phyloP scores from a whole-genome alignment of 148 eudicot genomes.

The Heliosperma pusillum region DNA sequence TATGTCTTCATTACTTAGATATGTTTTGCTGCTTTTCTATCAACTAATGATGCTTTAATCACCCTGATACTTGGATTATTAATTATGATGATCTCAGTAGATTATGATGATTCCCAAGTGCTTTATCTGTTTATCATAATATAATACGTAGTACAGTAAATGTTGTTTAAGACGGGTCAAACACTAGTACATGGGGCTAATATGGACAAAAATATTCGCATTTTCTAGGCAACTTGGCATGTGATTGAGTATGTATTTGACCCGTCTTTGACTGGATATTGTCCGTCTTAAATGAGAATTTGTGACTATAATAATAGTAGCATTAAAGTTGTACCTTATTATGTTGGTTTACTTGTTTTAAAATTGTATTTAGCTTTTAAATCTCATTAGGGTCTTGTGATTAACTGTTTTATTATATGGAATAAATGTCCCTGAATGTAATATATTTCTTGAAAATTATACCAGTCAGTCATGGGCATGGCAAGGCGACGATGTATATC shows the following conservation, averaged over 20 bases:
- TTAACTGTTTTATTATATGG: slow-evolving; percentile 4
- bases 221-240: too few relatives aligned
- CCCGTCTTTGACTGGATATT: too few relatives aligned
- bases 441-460: neutral
- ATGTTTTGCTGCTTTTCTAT: neutral
- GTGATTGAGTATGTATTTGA: too few relatives aligned
- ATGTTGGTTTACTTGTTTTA: neutral
- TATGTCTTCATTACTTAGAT: neutral
- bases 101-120: neutral
- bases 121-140: neutral
- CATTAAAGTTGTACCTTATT: neutral
- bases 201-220: too few relatives aligned
- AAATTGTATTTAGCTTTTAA: neutral
- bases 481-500: slow-evolving; percentile 35
- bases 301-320: neutral
- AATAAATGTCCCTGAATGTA: neutral
- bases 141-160: too few relatives aligned
- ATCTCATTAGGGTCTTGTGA: neutral
- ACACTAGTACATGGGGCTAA: too few relatives aligned
- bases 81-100: neutral
- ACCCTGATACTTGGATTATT: too few relatives aligned
- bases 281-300: too few relatives aligned
- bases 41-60: neutral
- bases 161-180: too few relatives aligned
- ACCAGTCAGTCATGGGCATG: slow-evolving; percentile 54